phyloP scores from a whole-genome alignment of 805 yeast genomes.

The Saccharomyces eubayanus region DNA sequence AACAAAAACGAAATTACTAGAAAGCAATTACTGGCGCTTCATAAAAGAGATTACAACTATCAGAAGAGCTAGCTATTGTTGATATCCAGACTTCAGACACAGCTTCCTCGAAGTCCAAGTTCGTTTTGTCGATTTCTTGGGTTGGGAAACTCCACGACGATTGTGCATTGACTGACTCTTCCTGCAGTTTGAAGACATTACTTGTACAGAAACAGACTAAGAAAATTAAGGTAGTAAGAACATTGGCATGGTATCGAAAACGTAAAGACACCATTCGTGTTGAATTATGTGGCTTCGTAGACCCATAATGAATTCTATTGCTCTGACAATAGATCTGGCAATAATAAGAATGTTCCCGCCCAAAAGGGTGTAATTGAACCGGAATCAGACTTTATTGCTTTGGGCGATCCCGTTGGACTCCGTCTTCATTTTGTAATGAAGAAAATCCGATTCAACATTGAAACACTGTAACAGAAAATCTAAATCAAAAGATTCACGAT shows the following conservation, averaged over 20 bases:
- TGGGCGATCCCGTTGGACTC: neutral
- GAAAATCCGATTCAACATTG: neutral
- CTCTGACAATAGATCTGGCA: neutral
- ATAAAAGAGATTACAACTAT: neutral
- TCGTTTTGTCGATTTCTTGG: neutral
- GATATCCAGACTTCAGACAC: neutral
- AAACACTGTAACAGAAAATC: neutral
- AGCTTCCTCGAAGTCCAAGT: neutral
- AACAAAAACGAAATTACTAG: neutral
- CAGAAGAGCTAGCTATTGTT: neutral
- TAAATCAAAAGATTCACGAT: neutral
- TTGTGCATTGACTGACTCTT: neutral
- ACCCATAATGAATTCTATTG: neutral
- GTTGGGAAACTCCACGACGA: neutral
- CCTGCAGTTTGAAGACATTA: neutral
- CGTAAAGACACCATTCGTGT: constrained; percentile 1
- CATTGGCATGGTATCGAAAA: neutral
- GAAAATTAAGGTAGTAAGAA: neutral
- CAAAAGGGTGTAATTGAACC: neutral
- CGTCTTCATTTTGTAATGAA: neutral
- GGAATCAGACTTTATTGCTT: neutral
- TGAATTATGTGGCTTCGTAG: neutral
- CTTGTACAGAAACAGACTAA: neutral
- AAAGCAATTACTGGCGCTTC: neutral
- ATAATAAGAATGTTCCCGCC: neutral